phyloP scores from a whole-genome alignment of 2,329 filamentous ascomycete species.

The Fusarium clavum region DNA sequence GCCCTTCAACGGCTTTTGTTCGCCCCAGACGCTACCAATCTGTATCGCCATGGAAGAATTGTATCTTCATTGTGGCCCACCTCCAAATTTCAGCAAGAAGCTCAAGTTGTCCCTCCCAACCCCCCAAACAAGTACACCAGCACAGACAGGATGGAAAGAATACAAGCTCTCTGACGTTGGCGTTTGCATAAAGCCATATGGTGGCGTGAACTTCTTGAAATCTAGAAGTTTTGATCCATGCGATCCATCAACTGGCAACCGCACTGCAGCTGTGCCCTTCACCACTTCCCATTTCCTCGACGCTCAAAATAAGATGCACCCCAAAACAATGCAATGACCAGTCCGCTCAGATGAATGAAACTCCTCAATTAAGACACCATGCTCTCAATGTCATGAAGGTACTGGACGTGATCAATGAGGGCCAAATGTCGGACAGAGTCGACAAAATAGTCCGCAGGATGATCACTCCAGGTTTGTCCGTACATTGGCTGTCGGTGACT shows the following conservation, averaged over 20 bases:
- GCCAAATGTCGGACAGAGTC: constrained; percentile 39
- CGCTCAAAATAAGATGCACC: constrained; percentile 42
- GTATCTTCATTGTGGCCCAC: neutral
- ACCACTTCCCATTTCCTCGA: constrained; percentile 19
- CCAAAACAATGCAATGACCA: constrained; percentile 43
- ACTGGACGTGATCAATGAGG: constrained; percentile 41
- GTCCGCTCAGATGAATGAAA: constrained; percentile 43
- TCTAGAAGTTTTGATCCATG: constrained; percentile 14
- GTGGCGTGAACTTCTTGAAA: constrained; percentile 1
- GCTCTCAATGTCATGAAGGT: constrained; percentile 50
- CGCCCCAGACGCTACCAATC: neutral
- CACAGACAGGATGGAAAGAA: neutral
- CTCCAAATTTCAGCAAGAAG: neutral
- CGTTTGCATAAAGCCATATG: neutral
- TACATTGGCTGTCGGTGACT: constrained; percentile 9
- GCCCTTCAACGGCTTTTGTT: neutral
- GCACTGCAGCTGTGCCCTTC: constrained; percentile 4
- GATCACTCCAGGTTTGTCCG: constrained; percentile 20
- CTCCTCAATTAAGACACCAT: constrained; percentile 49
- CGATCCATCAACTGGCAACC: constrained; percentile 7
- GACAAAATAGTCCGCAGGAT: constrained; percentile 19
- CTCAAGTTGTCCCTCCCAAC: neutral
- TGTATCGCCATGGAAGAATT: neutral
- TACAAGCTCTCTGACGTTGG: neutral
- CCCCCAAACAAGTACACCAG: neutral